Conservation (phyloP, 2,329 filamentous ascomycete genomes). For the Coniosporium tulheliwenetii region DNA sequence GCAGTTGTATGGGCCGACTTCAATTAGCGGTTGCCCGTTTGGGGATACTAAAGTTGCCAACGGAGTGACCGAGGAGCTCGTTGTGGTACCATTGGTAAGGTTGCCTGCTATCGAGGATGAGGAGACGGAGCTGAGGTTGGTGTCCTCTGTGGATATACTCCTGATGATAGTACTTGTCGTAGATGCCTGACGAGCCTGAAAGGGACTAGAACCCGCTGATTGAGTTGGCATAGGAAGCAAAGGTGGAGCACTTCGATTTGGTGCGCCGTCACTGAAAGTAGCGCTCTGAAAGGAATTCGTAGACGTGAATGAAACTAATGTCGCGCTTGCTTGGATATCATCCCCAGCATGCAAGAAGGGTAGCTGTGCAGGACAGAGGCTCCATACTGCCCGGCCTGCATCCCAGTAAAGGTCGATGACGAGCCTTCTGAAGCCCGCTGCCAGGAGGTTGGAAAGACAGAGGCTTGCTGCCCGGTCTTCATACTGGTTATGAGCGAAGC, state of each 20-base stretch:
- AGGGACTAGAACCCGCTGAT: not conserved
- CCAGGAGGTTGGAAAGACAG: conserved; percentile 49
- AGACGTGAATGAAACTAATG: conserved; percentile 3
- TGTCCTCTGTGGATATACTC: no score
- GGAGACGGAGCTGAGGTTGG: not conserved
- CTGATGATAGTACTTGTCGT: not conserved
- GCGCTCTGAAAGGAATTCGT: not conserved
- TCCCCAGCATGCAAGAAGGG: conserved; percentile 16
- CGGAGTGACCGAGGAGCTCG: not conserved
- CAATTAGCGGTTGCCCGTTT: conserved; percentile 17
- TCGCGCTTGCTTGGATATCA: conserved; percentile 2
- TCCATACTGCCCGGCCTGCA: conserved; percentile 35
- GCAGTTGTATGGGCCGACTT: conserved; percentile 38
- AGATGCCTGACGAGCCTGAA: not conserved
- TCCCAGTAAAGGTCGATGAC: conserved; percentile 52
- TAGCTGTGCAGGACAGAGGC: conserved; percentile 43
- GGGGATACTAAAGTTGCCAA: not conserved
- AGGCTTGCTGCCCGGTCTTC: conserved; percentile 32
- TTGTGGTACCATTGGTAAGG: not conserved
- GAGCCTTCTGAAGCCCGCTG: conserved; percentile 41
- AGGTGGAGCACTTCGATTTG: not conserved
- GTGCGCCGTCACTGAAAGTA: not conserved
- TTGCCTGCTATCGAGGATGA: not conserved
- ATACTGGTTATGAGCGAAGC: conserved; percentile 40
- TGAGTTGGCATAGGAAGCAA: no score